Conservation (phyloP, 23 red algal species). For the Cyanidium caldarium region DNA sequence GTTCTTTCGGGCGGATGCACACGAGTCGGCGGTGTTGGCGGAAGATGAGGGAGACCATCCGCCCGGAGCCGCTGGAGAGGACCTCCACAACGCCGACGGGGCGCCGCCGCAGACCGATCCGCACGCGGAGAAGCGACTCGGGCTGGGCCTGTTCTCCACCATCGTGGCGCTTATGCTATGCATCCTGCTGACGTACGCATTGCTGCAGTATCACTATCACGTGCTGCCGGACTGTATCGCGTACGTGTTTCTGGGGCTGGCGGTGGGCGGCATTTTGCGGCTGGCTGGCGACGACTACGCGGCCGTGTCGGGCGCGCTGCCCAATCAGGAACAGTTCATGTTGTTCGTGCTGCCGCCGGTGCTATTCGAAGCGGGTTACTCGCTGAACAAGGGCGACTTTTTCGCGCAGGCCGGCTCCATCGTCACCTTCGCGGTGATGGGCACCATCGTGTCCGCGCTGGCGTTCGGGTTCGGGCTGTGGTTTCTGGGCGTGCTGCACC, state of each 20-base stretch:
- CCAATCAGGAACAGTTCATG: constrained; percentile 94
- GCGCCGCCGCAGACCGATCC: not conserved
- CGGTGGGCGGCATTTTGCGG: constrained; percentile 65
- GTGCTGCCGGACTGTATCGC: constrained; percentile 87
- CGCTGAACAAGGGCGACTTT: constrained; percentile 86
- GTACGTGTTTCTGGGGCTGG: constrained; percentile 75
- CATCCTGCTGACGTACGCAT: constrained; percentile 58
- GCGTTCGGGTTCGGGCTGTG: constrained; percentile 71
- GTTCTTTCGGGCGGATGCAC: too few relatives aligned
- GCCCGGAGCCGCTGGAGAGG: too few relatives aligned
- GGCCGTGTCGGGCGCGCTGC: constrained; percentile 35
- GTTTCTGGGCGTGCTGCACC: constrained; percentile 46
- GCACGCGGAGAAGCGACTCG: constrained; percentile 53
- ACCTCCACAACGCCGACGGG: too few relatives aligned
- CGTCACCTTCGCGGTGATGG: constrained; percentile 67
- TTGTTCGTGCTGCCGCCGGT: constrained; percentile 92
- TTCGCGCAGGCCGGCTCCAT: constrained; percentile 58
- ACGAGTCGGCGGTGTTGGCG: too few relatives aligned
- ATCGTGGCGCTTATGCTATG: constrained; percentile 49
- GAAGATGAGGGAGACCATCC: too few relatives aligned
- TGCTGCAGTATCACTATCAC: constrained; percentile 41
- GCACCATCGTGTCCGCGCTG: constrained; percentile 70
- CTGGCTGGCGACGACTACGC: constrained; percentile 45
- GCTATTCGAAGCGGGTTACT: constrained; percentile 91
- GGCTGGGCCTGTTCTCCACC: constrained; percentile 61